phyloP scores from a whole-genome alignment of 371 early-diverging fungal species.

The Chytridium lagenaria region DNA sequence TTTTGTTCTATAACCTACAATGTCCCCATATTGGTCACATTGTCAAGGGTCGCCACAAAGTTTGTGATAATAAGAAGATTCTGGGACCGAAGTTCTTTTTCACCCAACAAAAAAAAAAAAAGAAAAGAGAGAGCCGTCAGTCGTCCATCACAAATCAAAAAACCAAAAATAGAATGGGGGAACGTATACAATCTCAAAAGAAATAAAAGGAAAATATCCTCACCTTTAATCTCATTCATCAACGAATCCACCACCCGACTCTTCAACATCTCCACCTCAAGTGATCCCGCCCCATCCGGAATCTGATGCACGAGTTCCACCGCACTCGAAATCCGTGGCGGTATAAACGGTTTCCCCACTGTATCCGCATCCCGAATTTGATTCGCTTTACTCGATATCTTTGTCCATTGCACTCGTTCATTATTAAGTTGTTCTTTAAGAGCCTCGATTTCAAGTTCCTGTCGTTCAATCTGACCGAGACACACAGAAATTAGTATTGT shows the following conservation, averaged over 20 bases:
- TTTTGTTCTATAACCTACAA: too few relatives aligned
- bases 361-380: neutral
- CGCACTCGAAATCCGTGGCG: conserved; percentile 14
- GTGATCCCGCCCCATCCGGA: conserved; percentile 12
- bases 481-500: neutral
- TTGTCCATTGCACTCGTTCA: neutral
- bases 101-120: too few relatives aligned
- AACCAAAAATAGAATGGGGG: too few relatives aligned
- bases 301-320: conserved; percentile 14
- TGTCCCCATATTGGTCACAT: conserved; percentile 12
- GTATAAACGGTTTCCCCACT: neutral
- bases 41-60: conserved; percentile 17
- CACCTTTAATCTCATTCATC: conserved; percentile 17
- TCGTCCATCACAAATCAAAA: too few relatives aligned
- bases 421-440: conserved; percentile 11
- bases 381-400: conserved; percentile 12
- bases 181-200: too few relatives aligned
- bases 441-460: conserved; percentile 5
- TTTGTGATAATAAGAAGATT: conserved; percentile 5
- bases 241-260: conserved; percentile 7
- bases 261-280: conserved; percentile 19
- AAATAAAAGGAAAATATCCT: too few relatives aligned
- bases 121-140: too few relatives aligned
- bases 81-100: neutral
- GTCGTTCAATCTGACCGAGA: neutral